phyloP scores from a whole-genome alignment of 176 grass and related monocot species.

The Avena insularis region DNA sequence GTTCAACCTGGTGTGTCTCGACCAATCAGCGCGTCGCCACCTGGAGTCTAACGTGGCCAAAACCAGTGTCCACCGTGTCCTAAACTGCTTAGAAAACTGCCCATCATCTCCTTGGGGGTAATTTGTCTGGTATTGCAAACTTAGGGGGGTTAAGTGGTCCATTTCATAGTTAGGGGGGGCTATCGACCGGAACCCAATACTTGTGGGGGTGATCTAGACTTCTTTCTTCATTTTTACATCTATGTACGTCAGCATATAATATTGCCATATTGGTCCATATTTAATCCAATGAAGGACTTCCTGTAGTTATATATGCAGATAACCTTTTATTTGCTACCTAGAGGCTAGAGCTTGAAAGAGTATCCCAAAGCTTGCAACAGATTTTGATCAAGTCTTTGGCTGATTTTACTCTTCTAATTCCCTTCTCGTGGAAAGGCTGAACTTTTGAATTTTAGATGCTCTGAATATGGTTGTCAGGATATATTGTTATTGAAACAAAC shows the following conservation, averaged over 20 bases:
- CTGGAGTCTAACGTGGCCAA: too few species aligned
- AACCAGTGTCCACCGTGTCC: too few species aligned
- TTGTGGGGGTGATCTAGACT: too few species aligned
- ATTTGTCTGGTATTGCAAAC: too few species aligned
- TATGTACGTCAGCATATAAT: background rate
- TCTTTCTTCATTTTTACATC: background rate
- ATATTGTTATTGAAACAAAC: slow-evolving; percentile 16
- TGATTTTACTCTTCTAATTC: background rate
- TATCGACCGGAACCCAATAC: too few species aligned
- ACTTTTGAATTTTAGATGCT: slow-evolving; percentile 1
- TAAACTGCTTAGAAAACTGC: too few species aligned
- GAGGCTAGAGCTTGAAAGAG: background rate
- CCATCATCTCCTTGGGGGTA: too few species aligned
- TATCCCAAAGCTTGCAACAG: slow-evolving; percentile 1
- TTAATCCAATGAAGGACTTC: slow-evolving; percentile 10
- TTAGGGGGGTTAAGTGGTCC: too few species aligned
- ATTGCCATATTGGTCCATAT: background rate
- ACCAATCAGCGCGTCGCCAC: too few species aligned
- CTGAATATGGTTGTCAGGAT: background rate
- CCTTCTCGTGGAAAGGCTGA: slow-evolving; percentile 11
- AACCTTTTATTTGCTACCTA: background rate
- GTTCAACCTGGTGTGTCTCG: too few species aligned
- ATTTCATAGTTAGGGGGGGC: too few species aligned
- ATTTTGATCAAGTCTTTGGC: background rate
- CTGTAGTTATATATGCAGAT: slow-evolving; percentile 17